These are phyloP conservation scores for Termitomyces eurrhizus DNA, from an alignment of 768 basidiomycete genomes.

Conservation along the genomic window DNA sequence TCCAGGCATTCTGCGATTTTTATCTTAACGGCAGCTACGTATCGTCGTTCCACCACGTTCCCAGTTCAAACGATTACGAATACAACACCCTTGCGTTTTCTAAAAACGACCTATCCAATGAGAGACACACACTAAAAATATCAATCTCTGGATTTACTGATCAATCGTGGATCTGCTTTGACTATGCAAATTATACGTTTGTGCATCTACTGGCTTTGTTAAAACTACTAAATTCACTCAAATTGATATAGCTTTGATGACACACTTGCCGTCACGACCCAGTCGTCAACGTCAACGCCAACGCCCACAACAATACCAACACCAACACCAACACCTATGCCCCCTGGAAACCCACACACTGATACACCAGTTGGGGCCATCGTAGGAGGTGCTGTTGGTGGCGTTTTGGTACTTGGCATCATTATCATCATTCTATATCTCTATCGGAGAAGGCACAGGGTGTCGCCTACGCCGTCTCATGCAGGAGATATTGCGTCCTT, in stretches of 20 bases:
- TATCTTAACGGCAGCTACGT: slow-evolving; percentile 23
- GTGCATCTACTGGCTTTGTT: neutral
- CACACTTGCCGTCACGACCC: neutral
- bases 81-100: slow-evolving; percentile 29
- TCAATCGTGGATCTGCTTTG: neutral
- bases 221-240: neutral
- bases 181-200: neutral
- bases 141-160: slow-evolving; percentile 24
- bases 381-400: neutral
- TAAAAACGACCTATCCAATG: slow-evolving; percentile 22
- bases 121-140: slow-evolving; percentile 27
- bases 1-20: slow-evolving; percentile 24
- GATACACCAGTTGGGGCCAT: neutral
- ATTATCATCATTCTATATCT: neutral
- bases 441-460: neutral
- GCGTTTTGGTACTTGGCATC: neutral
- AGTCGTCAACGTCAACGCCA: neutral
- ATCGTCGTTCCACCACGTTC: slow-evolving; percentile 22
- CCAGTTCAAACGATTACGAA: slow-evolving; percentile 19
- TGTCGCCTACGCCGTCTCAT: neutral
- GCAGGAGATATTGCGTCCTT: neutral
- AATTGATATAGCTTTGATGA: neutral
- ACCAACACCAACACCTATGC: neutral
- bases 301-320: neutral
- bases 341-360: neutral